Base-by-base conservation (phyloP, 345 rosid species). In the Eucalyptus victrix region DNA sequence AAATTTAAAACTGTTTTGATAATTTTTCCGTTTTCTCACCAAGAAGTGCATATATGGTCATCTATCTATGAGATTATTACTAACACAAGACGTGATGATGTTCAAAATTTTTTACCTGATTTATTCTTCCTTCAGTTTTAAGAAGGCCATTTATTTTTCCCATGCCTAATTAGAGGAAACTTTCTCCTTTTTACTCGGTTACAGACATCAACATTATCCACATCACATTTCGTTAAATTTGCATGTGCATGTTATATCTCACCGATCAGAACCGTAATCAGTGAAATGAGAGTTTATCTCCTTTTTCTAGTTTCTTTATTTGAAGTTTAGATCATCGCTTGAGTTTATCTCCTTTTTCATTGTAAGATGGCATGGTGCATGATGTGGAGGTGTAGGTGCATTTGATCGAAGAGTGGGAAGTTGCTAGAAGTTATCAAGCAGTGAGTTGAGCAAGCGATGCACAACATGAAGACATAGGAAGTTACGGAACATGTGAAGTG, bases 1-100 rank as follows among this genome's bases (percentile, higher is more conserved):
- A 18, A 0, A 53, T 3, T 53, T 53, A 53, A 53, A 0, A 53
- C 9, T 53, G 1, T 18, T 53, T 18, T 53, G 9, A 1, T 53
- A 53, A 53, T 53, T 53, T 53, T 53, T 53, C 56, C 4, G 3
- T 54, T 54, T 54, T 54, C 60, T 54, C 60, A 54, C 60, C 60
- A 23, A 54, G 60, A 54, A 54, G 12, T 8, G 60, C 60, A 54
- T 54, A 23, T 54, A 54, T 23, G 28, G 28, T 54, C 28, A 1
- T 54, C 6, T 8, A 2, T 23, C 60, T 54, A 54, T 54, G 28
- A 54, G 12, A 56, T 23, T 56, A 56, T 56, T 56, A 56, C 30
- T 9, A 56, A 56, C 13, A 23, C 62, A 56, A 56, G 62, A 56
- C 5, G 13, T 23, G 62, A 23, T 56, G 28, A 8, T 23, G 28